A percentile compares a stretch with the other conserved stretches of the same genome.
Conservation (phyloP, 768 basidiomycete species). For the Panaeolus papilionaceus region DNA sequence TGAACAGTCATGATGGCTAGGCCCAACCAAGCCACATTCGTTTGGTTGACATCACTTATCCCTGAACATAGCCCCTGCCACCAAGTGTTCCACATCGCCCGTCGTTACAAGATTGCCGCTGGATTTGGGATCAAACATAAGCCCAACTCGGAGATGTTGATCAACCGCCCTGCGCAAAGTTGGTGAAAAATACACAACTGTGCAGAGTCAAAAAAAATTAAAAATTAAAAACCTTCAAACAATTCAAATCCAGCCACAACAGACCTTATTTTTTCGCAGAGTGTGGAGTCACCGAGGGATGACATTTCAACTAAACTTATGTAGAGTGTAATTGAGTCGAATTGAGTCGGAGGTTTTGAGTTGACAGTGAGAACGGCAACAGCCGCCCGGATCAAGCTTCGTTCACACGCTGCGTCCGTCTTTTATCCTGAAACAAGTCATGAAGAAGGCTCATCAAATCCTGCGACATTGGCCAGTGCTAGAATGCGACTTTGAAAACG, state of each 20-base stretch:
- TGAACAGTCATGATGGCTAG: background rate
- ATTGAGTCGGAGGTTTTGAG: background rate
- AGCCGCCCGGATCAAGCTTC: background rate
- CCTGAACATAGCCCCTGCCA: conserved; percentile 6
- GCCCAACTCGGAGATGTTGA: background rate
- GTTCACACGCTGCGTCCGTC: background rate
- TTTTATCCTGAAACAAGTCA: background rate
- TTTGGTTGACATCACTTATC: conserved; percentile 10
- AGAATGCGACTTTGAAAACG: too few relatives aligned
- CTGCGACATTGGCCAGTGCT: too few relatives aligned
- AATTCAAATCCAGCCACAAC: background rate
- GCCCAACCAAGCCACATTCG: background rate
- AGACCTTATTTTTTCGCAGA: background rate
- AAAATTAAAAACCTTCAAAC: background rate
- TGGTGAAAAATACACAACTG: background rate
- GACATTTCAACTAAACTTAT: too few relatives aligned
- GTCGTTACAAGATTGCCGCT: background rate
- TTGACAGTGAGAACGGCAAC: too few relatives aligned
- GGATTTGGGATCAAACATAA: background rate
- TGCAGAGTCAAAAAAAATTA: background rate
- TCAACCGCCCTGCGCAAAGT: background rate
- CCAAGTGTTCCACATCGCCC: background rate
- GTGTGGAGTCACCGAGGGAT: background rate
- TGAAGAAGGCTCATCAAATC: too few relatives aligned
- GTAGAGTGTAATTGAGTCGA: too few relatives aligned